Evolutionary conservation across 768 basidiomycete species (phyloP).

Genomic region (Podaxis mareebaensis): DNA sequence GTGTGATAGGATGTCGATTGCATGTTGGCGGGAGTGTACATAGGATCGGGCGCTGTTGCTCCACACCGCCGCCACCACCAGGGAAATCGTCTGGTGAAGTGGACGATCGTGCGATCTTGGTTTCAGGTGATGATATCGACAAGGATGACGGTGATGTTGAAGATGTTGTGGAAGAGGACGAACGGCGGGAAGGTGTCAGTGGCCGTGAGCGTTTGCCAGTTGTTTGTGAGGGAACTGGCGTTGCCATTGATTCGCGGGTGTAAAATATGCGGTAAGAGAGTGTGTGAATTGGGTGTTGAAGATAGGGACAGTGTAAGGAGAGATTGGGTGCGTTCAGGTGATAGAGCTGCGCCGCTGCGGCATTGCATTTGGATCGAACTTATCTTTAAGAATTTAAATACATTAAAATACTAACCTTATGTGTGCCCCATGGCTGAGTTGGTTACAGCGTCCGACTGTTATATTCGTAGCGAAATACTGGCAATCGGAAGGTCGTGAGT

Average conservation of each 20-base stretch:
- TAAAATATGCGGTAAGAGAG: neutral
- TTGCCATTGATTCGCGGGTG: neutral
- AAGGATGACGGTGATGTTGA: slow-evolving; percentile 16
- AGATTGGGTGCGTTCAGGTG: too few species aligned
- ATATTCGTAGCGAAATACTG: too few species aligned
- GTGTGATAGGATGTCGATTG: slow-evolving; percentile 61
- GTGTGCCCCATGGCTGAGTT: slow-evolving; percentile 73
- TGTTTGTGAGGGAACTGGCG: slow-evolving; percentile 11
- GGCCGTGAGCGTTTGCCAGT: slow-evolving; percentile 32
- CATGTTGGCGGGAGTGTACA: slow-evolving; percentile 88
- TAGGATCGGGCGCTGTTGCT: slow-evolving; percentile 23
- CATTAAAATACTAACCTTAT: too few species aligned
- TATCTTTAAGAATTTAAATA: too few species aligned
- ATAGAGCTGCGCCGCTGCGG: too few species aligned
- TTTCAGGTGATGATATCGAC: slow-evolving; percentile 15
- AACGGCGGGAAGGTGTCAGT: slow-evolving; percentile 34
- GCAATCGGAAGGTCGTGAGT: slow-evolving; percentile 66
- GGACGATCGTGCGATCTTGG: slow-evolving; percentile 26
- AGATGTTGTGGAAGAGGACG: slow-evolving; percentile 33
- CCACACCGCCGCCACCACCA: neutral
- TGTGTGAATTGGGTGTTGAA: neutral
- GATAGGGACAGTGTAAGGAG: neutral
- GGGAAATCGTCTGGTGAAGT: slow-evolving; percentile 6
- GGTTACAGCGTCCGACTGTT: slow-evolving; percentile 81
- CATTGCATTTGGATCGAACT: too few species aligned